Evolutionary conservation across 345 rosid genomes (phyloP).

Genomic region (Brassica cretica): DNA sequence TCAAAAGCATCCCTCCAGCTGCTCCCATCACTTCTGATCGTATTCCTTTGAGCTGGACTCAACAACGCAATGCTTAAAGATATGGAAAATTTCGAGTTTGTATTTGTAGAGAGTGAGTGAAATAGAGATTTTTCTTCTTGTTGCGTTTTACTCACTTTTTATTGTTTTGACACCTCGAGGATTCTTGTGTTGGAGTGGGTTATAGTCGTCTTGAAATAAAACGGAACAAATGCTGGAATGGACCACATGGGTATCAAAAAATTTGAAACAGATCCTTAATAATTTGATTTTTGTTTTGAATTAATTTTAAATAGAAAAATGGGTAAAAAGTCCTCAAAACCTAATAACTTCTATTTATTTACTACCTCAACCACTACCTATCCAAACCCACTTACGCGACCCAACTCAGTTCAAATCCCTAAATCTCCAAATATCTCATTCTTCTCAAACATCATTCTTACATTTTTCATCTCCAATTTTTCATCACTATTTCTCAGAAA

Average conservation of each 20-base stretch:
- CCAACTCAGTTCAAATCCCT: too few relatives aligned
- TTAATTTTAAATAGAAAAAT: too few relatives aligned
- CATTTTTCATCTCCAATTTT: too few relatives aligned
- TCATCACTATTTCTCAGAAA: too few relatives aligned
- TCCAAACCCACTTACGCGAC: too few relatives aligned
- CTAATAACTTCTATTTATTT: too few relatives aligned
- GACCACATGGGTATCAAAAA: too few relatives aligned
- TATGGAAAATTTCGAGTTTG: conserved; percentile 15
- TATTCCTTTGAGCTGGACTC: conserved; percentile 44
- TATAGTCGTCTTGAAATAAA: background rate
- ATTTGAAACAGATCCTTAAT: too few relatives aligned
- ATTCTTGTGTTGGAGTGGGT: background rate
- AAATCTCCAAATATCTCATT: too few relatives aligned
- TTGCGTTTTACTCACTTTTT: background rate
- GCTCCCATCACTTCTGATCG: conserved; percentile 44
- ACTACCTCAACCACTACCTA: too few relatives aligned
- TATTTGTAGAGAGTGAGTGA: conserved; percentile 18
- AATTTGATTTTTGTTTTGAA: background rate
- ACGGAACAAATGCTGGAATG: background rate
- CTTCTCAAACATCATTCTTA: too few relatives aligned
- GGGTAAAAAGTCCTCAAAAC: too few relatives aligned
- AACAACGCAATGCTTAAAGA: conserved; percentile 32
- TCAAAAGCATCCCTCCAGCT: conserved; percentile 52
- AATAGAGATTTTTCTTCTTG: background rate
- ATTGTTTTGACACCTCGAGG: background rate